Percentiles rank a stretch among this genome's conserved stretches.
Conservation (phyloP, 805 yeast genomes). For the Lipomyces lipofer region DNA sequence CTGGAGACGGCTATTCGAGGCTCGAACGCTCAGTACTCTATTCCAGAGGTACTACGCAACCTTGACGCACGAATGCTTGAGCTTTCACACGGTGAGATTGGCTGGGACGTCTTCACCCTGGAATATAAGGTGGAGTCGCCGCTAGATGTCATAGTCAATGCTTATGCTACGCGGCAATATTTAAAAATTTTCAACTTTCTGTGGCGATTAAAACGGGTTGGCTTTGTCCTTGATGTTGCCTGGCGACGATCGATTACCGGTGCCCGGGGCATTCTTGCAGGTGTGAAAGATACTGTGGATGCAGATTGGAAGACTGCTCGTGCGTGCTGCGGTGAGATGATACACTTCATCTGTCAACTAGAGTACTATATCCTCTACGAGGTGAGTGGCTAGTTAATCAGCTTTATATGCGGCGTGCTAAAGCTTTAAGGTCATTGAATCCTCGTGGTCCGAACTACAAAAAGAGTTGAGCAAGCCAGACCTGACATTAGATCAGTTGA, state of each 20-base stretch:
- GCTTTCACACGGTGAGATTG: slow-evolving; percentile 67
- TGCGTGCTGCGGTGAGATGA: slow-evolving; percentile 37
- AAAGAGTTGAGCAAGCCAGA: slow-evolving; percentile 32
- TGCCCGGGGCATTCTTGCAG: slow-evolving; percentile 31
- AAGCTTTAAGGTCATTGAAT: slow-evolving; percentile 43
- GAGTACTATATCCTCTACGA: slow-evolving; percentile 42
- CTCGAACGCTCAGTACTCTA: slow-evolving; percentile 40
- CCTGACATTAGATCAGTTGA: slow-evolving; percentile 42
- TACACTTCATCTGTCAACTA: slow-evolving; percentile 40
- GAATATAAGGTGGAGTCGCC: slow-evolving; percentile 63
- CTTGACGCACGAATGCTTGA: slow-evolving; percentile 84
- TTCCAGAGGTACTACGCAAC: slow-evolving; percentile 48
- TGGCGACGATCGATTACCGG: slow-evolving; percentile 47
- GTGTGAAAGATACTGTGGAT: slow-evolving; percentile 15
- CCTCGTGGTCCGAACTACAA: slow-evolving; percentile 41
- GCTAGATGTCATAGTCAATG: slow-evolving; percentile 57
- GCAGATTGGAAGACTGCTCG: slow-evolving; percentile 35
- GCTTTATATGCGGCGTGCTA: no score
- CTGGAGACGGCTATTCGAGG: slow-evolving; percentile 61
- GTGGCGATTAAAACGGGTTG: slow-evolving; percentile 72
- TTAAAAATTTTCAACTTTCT: slow-evolving; percentile 79
- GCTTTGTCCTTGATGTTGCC: slow-evolving; percentile 50
- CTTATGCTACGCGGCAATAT: slow-evolving; percentile 52
- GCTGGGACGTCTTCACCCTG: slow-evolving; percentile 91
- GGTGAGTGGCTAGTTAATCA: no score